phyloP scores from a whole-genome alignment of 2,329 filamentous ascomycete genomes.

The Xylariaceae sp. region DNA sequence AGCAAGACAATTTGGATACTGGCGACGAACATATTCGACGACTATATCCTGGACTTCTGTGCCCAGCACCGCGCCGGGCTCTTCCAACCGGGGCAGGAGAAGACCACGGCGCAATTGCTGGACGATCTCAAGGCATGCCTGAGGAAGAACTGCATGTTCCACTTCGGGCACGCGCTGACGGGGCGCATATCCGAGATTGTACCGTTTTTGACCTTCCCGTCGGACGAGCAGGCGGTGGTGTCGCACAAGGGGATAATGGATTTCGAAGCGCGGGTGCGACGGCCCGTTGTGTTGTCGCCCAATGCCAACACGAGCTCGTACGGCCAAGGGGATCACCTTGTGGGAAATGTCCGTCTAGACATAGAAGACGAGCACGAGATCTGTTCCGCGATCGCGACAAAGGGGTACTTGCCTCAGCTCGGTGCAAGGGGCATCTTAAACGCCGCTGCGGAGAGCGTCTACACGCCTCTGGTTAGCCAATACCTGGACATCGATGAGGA shows the following conservation, averaged over 20 bases:
- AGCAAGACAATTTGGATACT: slow-evolving; percentile 45
- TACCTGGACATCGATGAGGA: slow-evolving; percentile 31
- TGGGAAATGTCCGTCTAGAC: slow-evolving; percentile 31
- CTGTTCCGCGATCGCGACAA: slow-evolving; percentile 27
- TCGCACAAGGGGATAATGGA: slow-evolving; percentile 38
- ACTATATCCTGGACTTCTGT: slow-evolving; percentile 36
- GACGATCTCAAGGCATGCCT: slow-evolving; percentile 14
- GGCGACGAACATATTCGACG: slow-evolving; percentile 39
- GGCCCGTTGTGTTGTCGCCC: slow-evolving; percentile 26
- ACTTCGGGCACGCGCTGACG: slow-evolving; percentile 32
- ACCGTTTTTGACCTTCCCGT: slow-evolving; percentile 23
- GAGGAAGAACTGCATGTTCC: slow-evolving; percentile 8
- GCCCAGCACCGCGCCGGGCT: not conserved
- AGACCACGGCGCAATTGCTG: slow-evolving; percentile 9
- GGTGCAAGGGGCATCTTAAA: slow-evolving; percentile 32
- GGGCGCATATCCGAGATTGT: slow-evolving; percentile 34
- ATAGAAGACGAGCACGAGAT: slow-evolving; percentile 28
- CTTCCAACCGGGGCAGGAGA: slow-evolving; percentile 4
- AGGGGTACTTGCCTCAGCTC: slow-evolving; percentile 30
- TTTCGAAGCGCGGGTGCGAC: slow-evolving; percentile 22
- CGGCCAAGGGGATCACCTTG: slow-evolving; percentile 25
- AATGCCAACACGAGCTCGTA: too few species aligned
- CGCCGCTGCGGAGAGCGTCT: slow-evolving; percentile 18
- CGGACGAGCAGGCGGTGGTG: slow-evolving; percentile 33
- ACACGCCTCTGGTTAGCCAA: slow-evolving; percentile 20